Evolutionary conservation across 179 eudicot genomes (phyloP).

Genomic region (Spergularia azorica): DNA sequence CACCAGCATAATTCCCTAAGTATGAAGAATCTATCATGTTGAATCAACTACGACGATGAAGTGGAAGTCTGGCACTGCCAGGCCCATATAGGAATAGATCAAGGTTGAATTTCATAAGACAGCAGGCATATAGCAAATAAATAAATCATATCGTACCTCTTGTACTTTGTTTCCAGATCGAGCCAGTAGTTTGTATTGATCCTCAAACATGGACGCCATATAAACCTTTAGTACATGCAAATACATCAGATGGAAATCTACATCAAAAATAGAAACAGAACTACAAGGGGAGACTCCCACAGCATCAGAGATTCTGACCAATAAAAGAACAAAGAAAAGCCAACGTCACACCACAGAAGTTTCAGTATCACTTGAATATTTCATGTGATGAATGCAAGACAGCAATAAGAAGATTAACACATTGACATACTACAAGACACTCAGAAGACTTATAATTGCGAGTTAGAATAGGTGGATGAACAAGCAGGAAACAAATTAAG

Average conservation of each 20-base stretch:
- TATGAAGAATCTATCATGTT: neutral
- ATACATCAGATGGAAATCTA: neutral
- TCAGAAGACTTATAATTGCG: no score
- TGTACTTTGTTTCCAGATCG: slow-evolving; percentile 91
- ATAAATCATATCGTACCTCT: slow-evolving; percentile 50
- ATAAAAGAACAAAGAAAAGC: neutral
- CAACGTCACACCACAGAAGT: neutral
- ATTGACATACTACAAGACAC: no score
- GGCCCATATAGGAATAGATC: no score
- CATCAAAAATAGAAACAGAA: neutral
- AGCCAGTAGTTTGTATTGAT: slow-evolving; percentile 89
- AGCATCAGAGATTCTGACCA: neutral
- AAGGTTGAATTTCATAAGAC: no score
- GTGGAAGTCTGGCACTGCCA: no score
- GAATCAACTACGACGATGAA: neutral
- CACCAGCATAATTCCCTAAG: neutral
- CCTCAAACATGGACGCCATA: slow-evolving; percentile 86
- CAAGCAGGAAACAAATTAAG: neutral
- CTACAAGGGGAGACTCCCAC: neutral
- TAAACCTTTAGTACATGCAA: slow-evolving; percentile 57
- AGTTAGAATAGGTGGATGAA: neutral
- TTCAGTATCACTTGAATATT: neutral
- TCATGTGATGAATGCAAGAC: neutral
- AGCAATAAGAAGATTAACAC: neutral
- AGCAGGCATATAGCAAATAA: neutral